Conservation (phyloP, 345 rosid species). For the Cardamine occulta region DNA sequence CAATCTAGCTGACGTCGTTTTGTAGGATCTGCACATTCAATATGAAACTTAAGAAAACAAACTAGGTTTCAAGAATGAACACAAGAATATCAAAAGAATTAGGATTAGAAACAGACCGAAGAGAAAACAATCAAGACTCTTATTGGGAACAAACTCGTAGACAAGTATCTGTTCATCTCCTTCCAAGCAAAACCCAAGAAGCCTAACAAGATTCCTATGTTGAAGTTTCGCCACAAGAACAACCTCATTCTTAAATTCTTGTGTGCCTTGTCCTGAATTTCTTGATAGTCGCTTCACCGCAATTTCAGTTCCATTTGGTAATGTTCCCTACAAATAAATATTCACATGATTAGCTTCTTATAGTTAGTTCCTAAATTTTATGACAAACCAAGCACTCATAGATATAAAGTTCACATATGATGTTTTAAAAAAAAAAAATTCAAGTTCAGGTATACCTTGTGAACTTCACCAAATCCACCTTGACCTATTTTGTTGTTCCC, state of each 20-base stretch:
- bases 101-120: slow-evolving; percentile 24
- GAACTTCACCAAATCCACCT: slow-evolving; percentile 43
- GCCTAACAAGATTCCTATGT: slow-evolving; percentile 53
- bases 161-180: slow-evolving; percentile 48
- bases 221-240: slow-evolving; percentile 54
- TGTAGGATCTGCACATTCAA: background rate
- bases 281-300: slow-evolving; percentile 52
- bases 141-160: slow-evolving; percentile 49
- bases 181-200: slow-evolving; percentile 48
- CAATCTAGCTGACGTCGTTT: slow-evolving; percentile 7
- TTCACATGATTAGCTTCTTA: background rate
- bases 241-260: slow-evolving; percentile 55
- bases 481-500: slow-evolving; percentile 21
- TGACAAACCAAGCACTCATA: background rate
- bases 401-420: background rate
- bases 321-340: slow-evolving; percentile 7
- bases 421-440: too few species aligned
- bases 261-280: slow-evolving; percentile 47
- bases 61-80: background rate
- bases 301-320: slow-evolving; percentile 40
- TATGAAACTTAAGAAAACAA: background rate
- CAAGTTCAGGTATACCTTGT: slow-evolving; percentile 22
- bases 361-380: background rate
- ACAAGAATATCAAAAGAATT: background rate
- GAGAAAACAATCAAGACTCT: too few species aligned